Base-by-base conservation (phyloP, 495 filamentous ascomycete genomes). In the Tuber indicum region DNA sequence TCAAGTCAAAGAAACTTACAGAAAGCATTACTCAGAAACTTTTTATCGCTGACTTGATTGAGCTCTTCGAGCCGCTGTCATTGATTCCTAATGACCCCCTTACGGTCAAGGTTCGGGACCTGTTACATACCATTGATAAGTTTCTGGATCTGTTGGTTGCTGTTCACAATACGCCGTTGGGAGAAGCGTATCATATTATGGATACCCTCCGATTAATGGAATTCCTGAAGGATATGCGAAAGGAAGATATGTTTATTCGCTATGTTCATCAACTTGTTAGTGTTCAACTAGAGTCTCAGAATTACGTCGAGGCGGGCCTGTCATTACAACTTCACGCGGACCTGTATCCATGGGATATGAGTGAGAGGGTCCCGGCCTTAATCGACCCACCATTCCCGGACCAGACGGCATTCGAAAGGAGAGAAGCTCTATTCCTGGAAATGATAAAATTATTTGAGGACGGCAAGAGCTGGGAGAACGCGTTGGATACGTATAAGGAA, bases 391-490 rank as follows among this genome's bases (percentile, higher is more conserved):
- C 86, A 16, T 92, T 96, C 83, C 92, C 93, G 2, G 89, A 92
- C 47, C 96, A 98, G 84, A 92, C 91, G 1, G 89, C 92, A 5
- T 99, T 99, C 82, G 96, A 98, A 76, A 90, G 96, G 44, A 97
- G 96, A 84, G 96, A 98, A 85, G 87, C 90, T 14, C 87, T 99
- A 74, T 98, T 95, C 85, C 94, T 99, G 77, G 88, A 93, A 74
- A 95, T 98, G 86, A 97, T 98, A 83, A 93, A 94, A 81, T 88
- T 95, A 82, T 97, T 94, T 76, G 96, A 98, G 82, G 93, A 97
- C 79, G 94, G 94, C 14, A 90, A 92, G 82, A 93, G 93, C 1
- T 99, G 96, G 96, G 90, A 92, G 72, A 92, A 91, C 83, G 96
- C 96, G 3, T 86, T 99, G n/a, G 87, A 89, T 4, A 92, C 93